Percentiles rank a stretch among this genome's conserved stretches.
These are phyloP conservation scores for Ganoderma multipileum DNA, from an alignment of 1,284 basidiomycete species.

Conservation along the genomic window DNA sequence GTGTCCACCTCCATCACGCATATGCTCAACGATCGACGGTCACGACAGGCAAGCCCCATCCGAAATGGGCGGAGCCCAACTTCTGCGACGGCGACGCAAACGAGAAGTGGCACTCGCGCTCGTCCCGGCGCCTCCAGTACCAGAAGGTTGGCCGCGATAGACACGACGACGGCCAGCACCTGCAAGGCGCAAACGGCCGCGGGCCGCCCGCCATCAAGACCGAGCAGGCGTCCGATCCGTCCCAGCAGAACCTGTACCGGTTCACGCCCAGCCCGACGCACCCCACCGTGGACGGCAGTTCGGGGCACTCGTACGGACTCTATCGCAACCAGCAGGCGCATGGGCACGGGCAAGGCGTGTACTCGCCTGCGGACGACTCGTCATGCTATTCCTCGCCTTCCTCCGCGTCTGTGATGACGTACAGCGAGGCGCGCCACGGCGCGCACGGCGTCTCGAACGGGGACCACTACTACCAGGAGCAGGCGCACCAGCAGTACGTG, in stretches of 20 bases:
- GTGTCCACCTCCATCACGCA: not conserved
- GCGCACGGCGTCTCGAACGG: constrained; percentile 27
- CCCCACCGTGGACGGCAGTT: constrained; percentile 30
- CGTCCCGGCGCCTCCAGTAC: constrained; percentile 57
- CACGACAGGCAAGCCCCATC: constrained; percentile 76
- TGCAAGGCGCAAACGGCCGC: constrained; percentile 19
- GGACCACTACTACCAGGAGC: constrained; percentile 39
- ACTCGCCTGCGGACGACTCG: constrained; percentile 34
- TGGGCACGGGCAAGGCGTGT: constrained; percentile 30
- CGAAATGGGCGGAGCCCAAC: constrained; percentile 79
- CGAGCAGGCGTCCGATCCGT: constrained; percentile 38
- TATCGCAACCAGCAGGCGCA: constrained; percentile 31
- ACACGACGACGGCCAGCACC: constrained; percentile 23
- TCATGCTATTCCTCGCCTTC: constrained; percentile 38
- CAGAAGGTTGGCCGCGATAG: constrained; percentile 36
- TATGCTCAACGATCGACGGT: constrained; percentile 14
- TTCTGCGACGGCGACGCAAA: constrained; percentile 80
- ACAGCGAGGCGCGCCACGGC: constrained; percentile 35
- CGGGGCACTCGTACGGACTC: constrained; percentile 25
- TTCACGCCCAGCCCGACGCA: constrained; percentile 38
- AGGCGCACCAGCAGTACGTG: constrained; percentile 40
- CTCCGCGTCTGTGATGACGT: constrained; percentile 43
- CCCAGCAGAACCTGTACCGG: constrained; percentile 40
- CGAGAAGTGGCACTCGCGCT: constrained; percentile 85
- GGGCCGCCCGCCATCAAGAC: constrained; percentile 43